Evolutionary conservation across 2,329 filamentous ascomycete genomes (phyloP), one percentile per base, ranked within the genome.

Genomic region (Diaporthe eres): DNA sequence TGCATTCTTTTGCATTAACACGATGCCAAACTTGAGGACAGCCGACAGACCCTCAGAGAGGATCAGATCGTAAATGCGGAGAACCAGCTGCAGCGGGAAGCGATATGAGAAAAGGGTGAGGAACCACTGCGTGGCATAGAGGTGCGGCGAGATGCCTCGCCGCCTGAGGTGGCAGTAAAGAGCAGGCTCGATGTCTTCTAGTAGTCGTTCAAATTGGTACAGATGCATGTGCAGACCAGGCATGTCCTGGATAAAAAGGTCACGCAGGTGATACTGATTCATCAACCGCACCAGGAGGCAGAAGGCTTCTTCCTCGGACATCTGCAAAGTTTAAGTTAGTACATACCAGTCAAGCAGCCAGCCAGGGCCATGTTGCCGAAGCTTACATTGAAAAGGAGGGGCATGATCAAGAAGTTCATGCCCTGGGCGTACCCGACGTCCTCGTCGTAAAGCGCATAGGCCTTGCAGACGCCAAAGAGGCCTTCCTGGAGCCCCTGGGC

Each of bases 121-220:
- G 85, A 99, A 99, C 97, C 97, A 99, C 84, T 99, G 97, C 0
- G 97, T 99, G 60, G 97, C 97, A 82, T 99, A 99, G 12, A 99
- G 89, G 82, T 98, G 95, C 0, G 97, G 94, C 12, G 94, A 94
- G 73, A 99, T 97, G 78, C 95, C 93, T 74, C 94, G 92, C 75
- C 97, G 93, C 81, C 94, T 94, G 74, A 99, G 91, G 84, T 99
- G 97, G 82, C 96, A 98, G 85, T 98, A 98, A 9, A 99, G 87
- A 2, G 96, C 96, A 2, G 97, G 97, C 82, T 99, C 96, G 58
- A 96, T 88, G 80, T 99, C 97, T 85, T 99, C 97, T 39, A 99
- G 88, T 28, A 99, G 87, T 37, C 97, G 92, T 85, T 98, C 97
- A 81, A 99, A 99, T 79, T 98, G 95, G 84, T 98, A 98, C 10